Conservation (phyloP, 2,329 filamentous ascomycete species). For the Diaporthe capsici region DNA sequence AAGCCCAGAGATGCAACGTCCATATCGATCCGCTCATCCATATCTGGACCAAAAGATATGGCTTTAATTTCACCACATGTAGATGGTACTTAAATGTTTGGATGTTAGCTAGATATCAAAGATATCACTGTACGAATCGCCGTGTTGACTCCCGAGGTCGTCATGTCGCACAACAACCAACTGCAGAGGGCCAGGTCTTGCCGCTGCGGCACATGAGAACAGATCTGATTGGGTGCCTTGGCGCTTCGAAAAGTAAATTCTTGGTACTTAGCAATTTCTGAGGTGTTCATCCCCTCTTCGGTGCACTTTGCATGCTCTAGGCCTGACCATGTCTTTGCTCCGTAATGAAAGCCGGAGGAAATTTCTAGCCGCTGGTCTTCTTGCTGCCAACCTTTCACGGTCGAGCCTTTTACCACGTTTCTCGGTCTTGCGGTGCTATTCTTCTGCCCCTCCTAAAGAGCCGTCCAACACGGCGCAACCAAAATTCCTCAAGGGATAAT, state of each 20-base stretch:
- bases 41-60: too few species aligned
- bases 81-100: too few species aligned
- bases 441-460: slow-evolving; percentile 18
- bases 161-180: too few species aligned
- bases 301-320: slow-evolving; percentile 4
- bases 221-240: too few species aligned
- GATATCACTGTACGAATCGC: too few species aligned
- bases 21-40: too few species aligned
- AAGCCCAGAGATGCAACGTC: too few species aligned
- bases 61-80: too few species aligned
- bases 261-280: too few species aligned
- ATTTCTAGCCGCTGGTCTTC: slow-evolving; percentile 2
- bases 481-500: background rate
- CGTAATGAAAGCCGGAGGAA: slow-evolving; percentile 7
- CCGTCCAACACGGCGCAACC: slow-evolving; percentile 3
- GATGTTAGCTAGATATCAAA: too few species aligned
- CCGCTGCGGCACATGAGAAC: background rate
- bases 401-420: slow-evolving; percentile 20
- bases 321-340: slow-evolving; percentile 9
- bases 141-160: too few species aligned
- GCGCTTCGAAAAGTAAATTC: background rate
- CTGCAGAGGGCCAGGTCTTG: too few species aligned
- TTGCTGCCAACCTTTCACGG: slow-evolving; percentile 21
- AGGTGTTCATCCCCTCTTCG: slow-evolving; percentile 19
- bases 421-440: slow-evolving; percentile 22